A percentile compares a stretch with the other conserved stretches of the same genome.
phyloP scores from a whole-genome alignment of 2,329 filamentous ascomycete genomes.

The Teratosphaeria pseudoeucalypti region DNA sequence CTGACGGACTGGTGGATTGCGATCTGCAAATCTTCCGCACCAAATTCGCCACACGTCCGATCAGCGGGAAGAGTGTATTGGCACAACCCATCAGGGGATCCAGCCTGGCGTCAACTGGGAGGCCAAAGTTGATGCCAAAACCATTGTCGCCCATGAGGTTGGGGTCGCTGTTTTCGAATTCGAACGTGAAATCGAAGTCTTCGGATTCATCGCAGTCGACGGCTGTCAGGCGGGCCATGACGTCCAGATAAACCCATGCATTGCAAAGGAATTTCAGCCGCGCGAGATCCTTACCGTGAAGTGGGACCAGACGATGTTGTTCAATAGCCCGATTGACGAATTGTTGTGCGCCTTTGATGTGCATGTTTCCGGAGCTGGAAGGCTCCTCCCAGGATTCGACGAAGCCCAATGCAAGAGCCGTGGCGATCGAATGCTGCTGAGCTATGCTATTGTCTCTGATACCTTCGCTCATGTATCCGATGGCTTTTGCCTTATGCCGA shows the following conservation, averaged over 20 bases:
- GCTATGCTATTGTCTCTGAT: conserved; percentile 49
- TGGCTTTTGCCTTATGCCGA: conserved; percentile 57
- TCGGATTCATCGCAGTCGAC: conserved; percentile 47
- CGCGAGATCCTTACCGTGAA: conserved; percentile 38
- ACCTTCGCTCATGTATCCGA: conserved; percentile 47
- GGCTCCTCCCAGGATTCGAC: conserved; percentile 63
- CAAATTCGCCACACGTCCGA: conserved; percentile 55
- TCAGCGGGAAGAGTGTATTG: conserved; percentile 55
- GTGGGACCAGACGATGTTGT: conserved; percentile 33
- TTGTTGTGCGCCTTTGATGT: conserved; percentile 56
- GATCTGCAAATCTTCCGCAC: conserved; percentile 51
- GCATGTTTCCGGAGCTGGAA: conserved; percentile 57
- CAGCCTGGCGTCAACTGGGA: conserved; percentile 42
- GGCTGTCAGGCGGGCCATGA: conserved; percentile 58
- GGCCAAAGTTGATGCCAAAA: conserved; percentile 28
- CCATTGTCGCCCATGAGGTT: conserved; percentile 17
- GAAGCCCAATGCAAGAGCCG: conserved; percentile 59
- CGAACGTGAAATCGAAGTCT: conserved; percentile 40
- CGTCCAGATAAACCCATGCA: conserved; percentile 64
- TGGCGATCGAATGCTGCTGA: conserved; percentile 56
- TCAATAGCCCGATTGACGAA: conserved; percentile 51
- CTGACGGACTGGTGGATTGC: conserved; percentile 47
- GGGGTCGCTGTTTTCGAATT: conserved; percentile 22
- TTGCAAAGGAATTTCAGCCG: conserved; percentile 59
- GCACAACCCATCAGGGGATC: conserved; percentile 64